These are phyloP conservation scores for Hibiscus syriacus DNA, from an alignment of 345 rosid species.

Conservation along the genomic window DNA sequence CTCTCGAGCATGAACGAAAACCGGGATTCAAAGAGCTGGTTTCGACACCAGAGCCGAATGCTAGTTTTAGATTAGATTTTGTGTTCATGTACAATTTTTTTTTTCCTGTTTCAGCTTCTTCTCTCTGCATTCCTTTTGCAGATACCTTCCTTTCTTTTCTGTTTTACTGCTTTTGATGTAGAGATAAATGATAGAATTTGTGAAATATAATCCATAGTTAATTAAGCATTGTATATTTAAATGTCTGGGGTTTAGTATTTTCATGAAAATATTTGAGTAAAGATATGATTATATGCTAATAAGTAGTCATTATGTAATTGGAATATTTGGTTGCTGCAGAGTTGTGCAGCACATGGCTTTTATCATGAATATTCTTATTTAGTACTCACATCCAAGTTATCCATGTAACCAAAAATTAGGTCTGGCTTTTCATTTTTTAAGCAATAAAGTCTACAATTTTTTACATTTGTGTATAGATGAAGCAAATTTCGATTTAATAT, in stretches of 20 bases:
- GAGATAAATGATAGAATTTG: background rate
- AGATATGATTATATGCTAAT: background rate
- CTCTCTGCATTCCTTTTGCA: too few relatives aligned
- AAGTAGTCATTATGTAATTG: background rate
- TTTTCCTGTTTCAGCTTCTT: too few relatives aligned
- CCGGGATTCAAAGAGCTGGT: too few relatives aligned
- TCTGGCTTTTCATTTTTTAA: too few relatives aligned
- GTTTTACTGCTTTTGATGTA: background rate
- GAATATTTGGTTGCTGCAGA: constrained; percentile 7
- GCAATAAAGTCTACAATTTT: too few relatives aligned
- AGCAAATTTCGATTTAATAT: too few relatives aligned
- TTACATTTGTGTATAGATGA: too few relatives aligned
- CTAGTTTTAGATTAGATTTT: background rate
- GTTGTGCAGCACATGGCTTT: background rate
- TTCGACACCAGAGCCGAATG: too few relatives aligned
- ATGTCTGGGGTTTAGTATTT: background rate
- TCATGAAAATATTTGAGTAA: background rate
- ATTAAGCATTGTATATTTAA: background rate
- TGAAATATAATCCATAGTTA: background rate
- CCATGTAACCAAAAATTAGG: too few relatives aligned
- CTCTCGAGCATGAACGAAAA: too few relatives aligned
- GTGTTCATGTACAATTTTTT: background rate
- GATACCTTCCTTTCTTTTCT: background rate
- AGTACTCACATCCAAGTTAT: background rate
- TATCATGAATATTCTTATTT: background rate